phyloP scores from a whole-genome alignment of 1,139 yeast genomes.

The Kodamaea derodonti region DNA sequence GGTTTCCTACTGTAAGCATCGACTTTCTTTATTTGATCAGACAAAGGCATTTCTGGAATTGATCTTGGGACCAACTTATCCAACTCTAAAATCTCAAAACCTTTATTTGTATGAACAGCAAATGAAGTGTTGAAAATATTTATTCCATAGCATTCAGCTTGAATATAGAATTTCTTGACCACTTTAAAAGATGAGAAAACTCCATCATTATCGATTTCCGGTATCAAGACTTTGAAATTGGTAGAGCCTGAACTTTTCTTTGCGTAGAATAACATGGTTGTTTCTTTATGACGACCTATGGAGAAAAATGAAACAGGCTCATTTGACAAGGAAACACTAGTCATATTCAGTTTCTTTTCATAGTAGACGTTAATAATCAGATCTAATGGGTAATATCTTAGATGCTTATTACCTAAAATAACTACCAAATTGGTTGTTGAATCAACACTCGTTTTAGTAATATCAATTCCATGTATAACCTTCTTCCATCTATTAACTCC shows the following conservation, averaged over 20 bases:
- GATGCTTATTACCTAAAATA: slow-evolving; percentile 53
- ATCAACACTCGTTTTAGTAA: slow-evolving; percentile 61
- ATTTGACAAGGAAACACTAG: slow-evolving; percentile 33
- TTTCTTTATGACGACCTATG: slow-evolving; percentile 58
- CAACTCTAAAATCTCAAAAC: slow-evolving; percentile 64
- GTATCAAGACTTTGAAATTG: slow-evolving; percentile 49
- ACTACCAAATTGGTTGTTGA: slow-evolving; percentile 56
- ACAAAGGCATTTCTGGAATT: slow-evolving; percentile 43
- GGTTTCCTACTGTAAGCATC: slow-evolving; percentile 31
- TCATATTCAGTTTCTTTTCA: slow-evolving; percentile 27
- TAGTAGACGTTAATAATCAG: slow-evolving; percentile 38
- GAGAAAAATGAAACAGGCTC: slow-evolving; percentile 49
- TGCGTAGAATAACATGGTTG: slow-evolving; percentile 54
- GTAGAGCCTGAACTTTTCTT: slow-evolving; percentile 46
- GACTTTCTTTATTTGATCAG: slow-evolving; percentile 21
- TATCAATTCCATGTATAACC: slow-evolving; percentile 50
- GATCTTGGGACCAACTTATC: slow-evolving; percentile 56
- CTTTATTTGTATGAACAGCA: slow-evolving; percentile 65
- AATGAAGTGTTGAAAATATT: slow-evolving; percentile 59
- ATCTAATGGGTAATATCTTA: slow-evolving; percentile 60
- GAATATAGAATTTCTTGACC: slow-evolving; percentile 45
- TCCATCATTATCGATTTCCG: slow-evolving; percentile 48
- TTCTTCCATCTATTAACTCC: slow-evolving; percentile 56
- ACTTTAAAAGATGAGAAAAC: slow-evolving; percentile 50
- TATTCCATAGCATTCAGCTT: slow-evolving; percentile 53